Evolutionary conservation across 23 red algal species (phyloP).

Genomic region (Chondrus crispus): DNA sequence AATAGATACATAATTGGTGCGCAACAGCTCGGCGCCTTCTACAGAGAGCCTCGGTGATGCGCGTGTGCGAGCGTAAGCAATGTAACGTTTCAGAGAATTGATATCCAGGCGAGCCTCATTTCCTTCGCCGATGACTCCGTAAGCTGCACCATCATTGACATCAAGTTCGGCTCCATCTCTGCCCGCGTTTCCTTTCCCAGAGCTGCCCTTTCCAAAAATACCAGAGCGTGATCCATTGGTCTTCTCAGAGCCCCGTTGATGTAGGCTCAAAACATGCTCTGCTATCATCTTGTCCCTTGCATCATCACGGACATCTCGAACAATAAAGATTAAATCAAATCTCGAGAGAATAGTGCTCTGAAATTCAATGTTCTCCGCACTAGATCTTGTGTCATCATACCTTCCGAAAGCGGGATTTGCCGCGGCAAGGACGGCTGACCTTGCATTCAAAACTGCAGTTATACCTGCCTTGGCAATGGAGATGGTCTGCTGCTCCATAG

Average conservation of each 20-base stretch:
- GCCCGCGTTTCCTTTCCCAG: not conserved
- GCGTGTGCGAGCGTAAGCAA: constrained; percentile 86
- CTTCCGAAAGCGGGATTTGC: constrained; percentile 96
- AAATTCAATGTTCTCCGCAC: constrained; percentile 97
- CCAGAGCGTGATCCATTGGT: not conserved
- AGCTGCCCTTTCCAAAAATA: not conserved
- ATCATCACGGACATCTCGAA: constrained; percentile 91
- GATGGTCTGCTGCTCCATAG: constrained; percentile 99
- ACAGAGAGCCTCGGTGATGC: constrained; percentile 81
- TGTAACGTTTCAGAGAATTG: constrained; percentile 89
- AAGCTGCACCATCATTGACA: not conserved
- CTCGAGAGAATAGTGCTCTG: constrained; percentile 97
- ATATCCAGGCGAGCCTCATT: constrained; percentile 70
- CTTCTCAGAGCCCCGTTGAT: constrained; percentile 71
- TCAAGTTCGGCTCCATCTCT: constrained; percentile 4
- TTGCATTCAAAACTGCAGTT: constrained; percentile 89
- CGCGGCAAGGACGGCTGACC: constrained; percentile 88
- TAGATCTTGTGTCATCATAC: constrained; percentile 86
- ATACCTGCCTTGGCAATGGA: constrained; percentile 99
- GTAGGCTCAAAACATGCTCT: constrained; percentile 86
- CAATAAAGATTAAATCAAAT: constrained; percentile 98
- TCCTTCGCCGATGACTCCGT: constrained; percentile 28
- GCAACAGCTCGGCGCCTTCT: constrained; percentile 89
- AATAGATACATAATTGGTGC: constrained; percentile 93
- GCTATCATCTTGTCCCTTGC: constrained; percentile 83